Evolutionary conservation across 208 protist species (phyloP), one percentile per base, ranked within the genome.

Genomic region (Herpetomonas tarakana): DNA sequence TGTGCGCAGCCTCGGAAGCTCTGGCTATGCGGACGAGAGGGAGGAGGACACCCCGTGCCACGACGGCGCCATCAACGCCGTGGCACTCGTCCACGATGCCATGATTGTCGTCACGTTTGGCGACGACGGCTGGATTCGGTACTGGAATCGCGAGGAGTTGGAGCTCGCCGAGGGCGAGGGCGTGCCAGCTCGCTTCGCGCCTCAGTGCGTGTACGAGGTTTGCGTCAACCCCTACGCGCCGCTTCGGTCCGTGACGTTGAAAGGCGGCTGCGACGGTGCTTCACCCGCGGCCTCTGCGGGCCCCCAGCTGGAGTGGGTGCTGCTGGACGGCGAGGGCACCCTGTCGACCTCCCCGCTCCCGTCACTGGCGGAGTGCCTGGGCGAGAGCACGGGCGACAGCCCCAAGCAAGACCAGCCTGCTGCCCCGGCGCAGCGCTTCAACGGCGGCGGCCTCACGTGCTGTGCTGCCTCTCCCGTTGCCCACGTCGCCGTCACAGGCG

Each of bases 71-170:
- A 96, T 98, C 53, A 88, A 97, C 58, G 76, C 87, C 9, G 79
- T 99, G 11, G 59, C 80, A 26, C 77, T 97, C 41, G 68, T 96
- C 22, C 80, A 86, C 25, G 67, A 94, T 31, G 79, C 63, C 18
- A 44, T 51, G 25, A 78, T 84, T 4, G 67, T 99, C 9, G 77
- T 98, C 26, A 97, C 97, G 12, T 96, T 88, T 14, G 98, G 97
- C 24, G 72, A 93, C 22, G 98, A 99, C 67, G 98, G 98, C 22
- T 94, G 83, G 57, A 87, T 99, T 46, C 81, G 95, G n/a, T 92
- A 92, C 53, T 99, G 97, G 97, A 63, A 87, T 44, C 73, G 95
- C 50, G 77, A 72, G 7, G 81, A 94, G 62, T 69, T 99, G 30
- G 97, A 98, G 49, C 60, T 76, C 21, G 97, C 94, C 0, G 94